phyloP scores from a whole-genome alignment of 371 early-diverging fungal genomes.

The Rhizopus delemar region DNA sequence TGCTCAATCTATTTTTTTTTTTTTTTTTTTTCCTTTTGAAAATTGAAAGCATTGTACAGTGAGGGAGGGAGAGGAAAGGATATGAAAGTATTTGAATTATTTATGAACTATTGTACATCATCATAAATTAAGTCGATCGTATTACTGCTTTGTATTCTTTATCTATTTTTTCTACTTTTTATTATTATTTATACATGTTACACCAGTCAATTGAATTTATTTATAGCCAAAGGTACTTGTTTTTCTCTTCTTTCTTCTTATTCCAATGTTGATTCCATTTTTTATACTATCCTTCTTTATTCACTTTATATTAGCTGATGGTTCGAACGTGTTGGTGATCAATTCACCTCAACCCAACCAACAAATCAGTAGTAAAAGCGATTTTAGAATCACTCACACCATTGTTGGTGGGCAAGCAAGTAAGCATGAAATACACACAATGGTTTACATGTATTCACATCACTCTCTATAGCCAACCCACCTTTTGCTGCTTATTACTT shows the following conservation, averaged over 20 bases:
- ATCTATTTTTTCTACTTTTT: too few species aligned
- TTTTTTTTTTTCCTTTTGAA: not conserved
- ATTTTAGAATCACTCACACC: slow-evolving; percentile 14
- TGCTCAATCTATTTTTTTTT: not conserved
- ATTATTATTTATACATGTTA: not conserved
- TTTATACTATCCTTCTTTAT: not conserved
- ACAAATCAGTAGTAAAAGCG: slow-evolving; percentile 12
- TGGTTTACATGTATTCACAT: not conserved
- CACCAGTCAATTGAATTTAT: not conserved
- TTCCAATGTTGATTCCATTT: not conserved
- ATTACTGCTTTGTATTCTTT: too few species aligned
- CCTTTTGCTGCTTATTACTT: slow-evolving; percentile 16
- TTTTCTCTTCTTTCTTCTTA: not conserved
- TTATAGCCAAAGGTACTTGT: not conserved
- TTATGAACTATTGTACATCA: not conserved
- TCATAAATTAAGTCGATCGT: too few species aligned
- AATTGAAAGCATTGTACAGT: not conserved
- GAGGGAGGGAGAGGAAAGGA: too few species aligned
- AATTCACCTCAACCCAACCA: slow-evolving; percentile 18
- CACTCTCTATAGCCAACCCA: slow-evolving; percentile 14
- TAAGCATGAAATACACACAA: slow-evolving; percentile 3
- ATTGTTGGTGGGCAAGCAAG: slow-evolving; percentile 22
- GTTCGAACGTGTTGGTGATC: not conserved
- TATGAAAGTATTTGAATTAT: too few species aligned
- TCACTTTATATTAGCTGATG: not conserved